Evolutionary conservation across 208 protist genomes (phyloP), one percentile per base, ranked within the genome.

Genomic region (Crithidia thermophila): DNA sequence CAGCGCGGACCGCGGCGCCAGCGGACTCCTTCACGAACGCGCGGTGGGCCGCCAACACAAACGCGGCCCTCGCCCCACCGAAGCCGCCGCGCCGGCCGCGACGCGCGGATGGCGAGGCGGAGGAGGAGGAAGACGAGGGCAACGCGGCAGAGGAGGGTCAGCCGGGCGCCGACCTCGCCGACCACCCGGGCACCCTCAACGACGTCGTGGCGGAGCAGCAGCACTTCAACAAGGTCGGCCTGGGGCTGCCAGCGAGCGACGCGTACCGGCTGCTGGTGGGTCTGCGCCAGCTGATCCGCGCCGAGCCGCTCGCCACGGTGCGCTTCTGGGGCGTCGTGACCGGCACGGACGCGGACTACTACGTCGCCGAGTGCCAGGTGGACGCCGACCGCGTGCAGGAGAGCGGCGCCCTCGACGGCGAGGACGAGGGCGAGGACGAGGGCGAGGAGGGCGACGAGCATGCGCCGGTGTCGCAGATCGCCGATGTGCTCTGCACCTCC

Each of bases 301-400:
- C 73, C 13, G 82, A 97, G 79, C 93, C 92, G 49, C 84, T 98
- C 16, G 71, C 88, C 27, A 81, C 63, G 8, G 90, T 81, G 52
- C 88, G 91, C 28, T 92, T 97, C 67, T 98, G 88, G 84, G 93
- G 93, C 25, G 94, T 96, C 57, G 75, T 98, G 51, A 71, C 84
- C 27, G 92, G 93, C 42, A 87, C 65, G 34, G 31, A 51, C 20
- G 53, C 64, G 6, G 89, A 98, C 77, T 98, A 98, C 80, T 94
- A 90, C 81, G 79, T 98, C 20, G 91, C 85, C 21, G 94, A 98
- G 81, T 79, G 84, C 30, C 83, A 84, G 53, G 60, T 89, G 25
- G 91, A 97, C 49, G 69, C 67, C 8, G 79, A 77, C 46, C 89
- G 92, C 0, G 67, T 91, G 31, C 59, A 67, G 64, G 66, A 67